These are phyloP conservation scores for Fusarium phyllophilum DNA, from an alignment of 2,329 filamentous ascomycete species.

Conservation along the genomic window DNA sequence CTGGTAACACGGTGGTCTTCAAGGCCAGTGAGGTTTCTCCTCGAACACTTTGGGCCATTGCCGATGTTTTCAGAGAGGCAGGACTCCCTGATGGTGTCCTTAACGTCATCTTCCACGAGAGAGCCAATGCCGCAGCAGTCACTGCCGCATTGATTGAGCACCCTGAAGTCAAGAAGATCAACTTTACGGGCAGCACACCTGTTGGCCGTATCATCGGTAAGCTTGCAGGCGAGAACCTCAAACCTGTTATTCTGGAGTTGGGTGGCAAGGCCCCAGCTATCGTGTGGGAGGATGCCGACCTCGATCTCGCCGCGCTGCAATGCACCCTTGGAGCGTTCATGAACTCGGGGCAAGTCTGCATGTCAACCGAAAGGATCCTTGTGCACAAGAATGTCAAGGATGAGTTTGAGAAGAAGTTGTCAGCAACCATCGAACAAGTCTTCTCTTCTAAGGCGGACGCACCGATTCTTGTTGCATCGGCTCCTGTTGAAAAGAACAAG, in stretches of 20 bases:
- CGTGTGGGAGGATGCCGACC: conserved; percentile 81
- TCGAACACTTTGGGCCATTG: conserved; percentile 70
- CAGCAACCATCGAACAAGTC: conserved; percentile 52
- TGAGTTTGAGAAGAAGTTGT: conserved; percentile 59
- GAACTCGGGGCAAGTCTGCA: conserved; percentile 84
- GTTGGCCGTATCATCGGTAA: conserved; percentile 79
- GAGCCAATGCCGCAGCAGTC: conserved; percentile 72
- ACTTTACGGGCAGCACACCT: conserved; percentile 82
- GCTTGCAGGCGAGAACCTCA: conserved; percentile 77
- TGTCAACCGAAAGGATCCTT: conserved; percentile 81
- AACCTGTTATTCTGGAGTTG: conserved; percentile 83
- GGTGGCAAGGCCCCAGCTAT: conserved; percentile 85
- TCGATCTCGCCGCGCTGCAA: conserved; percentile 74
- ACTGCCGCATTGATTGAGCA: conserved; percentile 75
- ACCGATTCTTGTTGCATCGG: conserved; percentile 75
- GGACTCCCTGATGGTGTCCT: conserved; percentile 80
- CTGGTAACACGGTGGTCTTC: conserved; percentile 79
- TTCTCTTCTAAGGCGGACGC: conserved; percentile 68
- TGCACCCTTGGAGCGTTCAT: conserved; percentile 78
- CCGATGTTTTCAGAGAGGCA: conserved; percentile 73
- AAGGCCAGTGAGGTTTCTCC: conserved; percentile 78
- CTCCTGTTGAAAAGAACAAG: conserved; percentile 73
- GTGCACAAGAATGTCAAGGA: conserved; percentile 60
- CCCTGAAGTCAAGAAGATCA: conserved; percentile 78
- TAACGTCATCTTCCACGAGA: conserved; percentile 75